These are phyloP conservation scores for Diaporthe australafricana DNA, from an alignment of 2,329 filamentous ascomycete genomes.

Conservation along the genomic window DNA sequence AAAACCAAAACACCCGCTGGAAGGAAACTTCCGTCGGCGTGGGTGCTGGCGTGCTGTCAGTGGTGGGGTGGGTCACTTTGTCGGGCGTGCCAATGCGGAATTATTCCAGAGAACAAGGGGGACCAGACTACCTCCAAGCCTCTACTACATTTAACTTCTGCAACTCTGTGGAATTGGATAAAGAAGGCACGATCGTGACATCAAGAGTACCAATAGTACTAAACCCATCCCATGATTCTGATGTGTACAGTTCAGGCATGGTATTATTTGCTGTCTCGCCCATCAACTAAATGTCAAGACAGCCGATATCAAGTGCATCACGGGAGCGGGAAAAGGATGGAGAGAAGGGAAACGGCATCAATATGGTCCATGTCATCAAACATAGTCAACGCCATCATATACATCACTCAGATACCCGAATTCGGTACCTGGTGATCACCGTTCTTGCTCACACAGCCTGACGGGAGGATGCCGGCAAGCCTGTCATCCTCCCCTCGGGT, in stretches of 20 bases:
- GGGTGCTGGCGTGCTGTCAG: not conserved
- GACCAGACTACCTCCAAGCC: not conserved
- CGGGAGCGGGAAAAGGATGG: too few species aligned
- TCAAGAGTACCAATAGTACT: too few species aligned
- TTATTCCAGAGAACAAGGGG: not conserved
- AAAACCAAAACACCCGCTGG: not conserved
- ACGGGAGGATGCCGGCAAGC: not conserved
- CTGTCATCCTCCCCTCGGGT: not conserved
- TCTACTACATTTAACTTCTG: not conserved
- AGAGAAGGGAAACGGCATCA: too few species aligned
- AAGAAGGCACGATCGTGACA: too few species aligned
- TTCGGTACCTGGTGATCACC: not conserved
- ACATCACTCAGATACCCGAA: too few species aligned
- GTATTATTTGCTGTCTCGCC: not conserved
- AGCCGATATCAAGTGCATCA: too few species aligned
- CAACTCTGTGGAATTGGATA: not conserved
- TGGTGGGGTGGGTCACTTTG: not conserved
- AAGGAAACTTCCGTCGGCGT: not conserved
- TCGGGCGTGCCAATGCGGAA: not conserved
- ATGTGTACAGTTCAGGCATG: too few species aligned
- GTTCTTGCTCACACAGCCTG: not conserved
- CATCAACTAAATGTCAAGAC: not conserved
- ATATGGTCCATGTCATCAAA: too few species aligned
- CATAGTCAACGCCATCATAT: not conserved
- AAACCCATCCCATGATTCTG: too few species aligned